These are phyloP conservation scores for Erysimum pusillum DNA, from an alignment of 441 rosid species.

Conservation along the genomic window DNA sequence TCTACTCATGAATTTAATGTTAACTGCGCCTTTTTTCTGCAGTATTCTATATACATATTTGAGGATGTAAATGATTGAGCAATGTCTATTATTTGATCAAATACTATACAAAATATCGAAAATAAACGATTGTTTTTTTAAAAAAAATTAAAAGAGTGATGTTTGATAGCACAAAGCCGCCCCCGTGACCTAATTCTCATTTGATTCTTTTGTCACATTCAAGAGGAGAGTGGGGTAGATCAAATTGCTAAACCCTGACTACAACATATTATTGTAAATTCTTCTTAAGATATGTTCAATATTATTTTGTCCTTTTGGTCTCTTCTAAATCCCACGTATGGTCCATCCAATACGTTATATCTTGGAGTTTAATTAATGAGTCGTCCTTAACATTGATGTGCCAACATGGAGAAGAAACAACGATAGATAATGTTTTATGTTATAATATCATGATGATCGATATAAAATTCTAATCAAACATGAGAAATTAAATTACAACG, in stretches of 20 bases:
- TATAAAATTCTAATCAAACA: background rate
- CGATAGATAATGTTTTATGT: background rate
- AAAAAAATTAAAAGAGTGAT: constrained; percentile 21
- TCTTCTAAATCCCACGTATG: constrained; percentile 43
- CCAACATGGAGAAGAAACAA: constrained; percentile 42
- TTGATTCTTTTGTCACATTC: constrained; percentile 56
- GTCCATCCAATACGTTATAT: constrained; percentile 46
- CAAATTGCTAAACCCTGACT: constrained; percentile 49
- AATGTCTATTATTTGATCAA: constrained; percentile 46
- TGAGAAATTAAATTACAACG: background rate
- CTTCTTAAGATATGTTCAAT: constrained; percentile 44
- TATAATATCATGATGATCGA: constrained; percentile 8
- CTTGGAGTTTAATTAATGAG: constrained; percentile 48
- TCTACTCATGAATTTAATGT: background rate
- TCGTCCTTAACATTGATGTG: constrained; percentile 46
- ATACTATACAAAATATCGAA: constrained; percentile 21
- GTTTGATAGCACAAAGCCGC: constrained; percentile 55
- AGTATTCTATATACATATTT: constrained; percentile 16
- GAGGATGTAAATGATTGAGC: constrained; percentile 46
- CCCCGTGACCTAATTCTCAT: constrained; percentile 64
- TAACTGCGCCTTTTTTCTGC: constrained; percentile 1
- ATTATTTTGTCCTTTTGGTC: constrained; percentile 47
- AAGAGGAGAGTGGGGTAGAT: constrained; percentile 49
- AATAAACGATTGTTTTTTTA: background rate
- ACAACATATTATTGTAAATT: constrained; percentile 50